Evolutionary conservation across 768 basidiomycete genomes (phyloP), one percentile per base, ranked within the genome.

Genomic region (Tulasnella sp.): DNA sequence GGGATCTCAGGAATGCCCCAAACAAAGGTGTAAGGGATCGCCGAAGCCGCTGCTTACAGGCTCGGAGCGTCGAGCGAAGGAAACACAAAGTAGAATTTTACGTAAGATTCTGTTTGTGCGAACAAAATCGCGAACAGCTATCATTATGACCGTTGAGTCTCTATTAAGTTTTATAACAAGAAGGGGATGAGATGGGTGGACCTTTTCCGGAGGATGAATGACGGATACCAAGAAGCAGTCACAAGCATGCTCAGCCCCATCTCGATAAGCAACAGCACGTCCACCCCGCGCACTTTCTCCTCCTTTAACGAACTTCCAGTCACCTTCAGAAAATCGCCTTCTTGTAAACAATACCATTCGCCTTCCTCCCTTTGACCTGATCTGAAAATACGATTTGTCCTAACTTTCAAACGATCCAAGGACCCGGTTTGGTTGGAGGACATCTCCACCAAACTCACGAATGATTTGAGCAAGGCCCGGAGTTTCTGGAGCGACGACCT

Each of bases 191-290:
- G 44, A 74, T 40, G 42, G 22, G 22, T 31, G 64, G 9, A n/a
- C 28, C 3, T 3, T 20, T 54, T 24, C 28, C 1, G 8, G 28
- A 18, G 28, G 12, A 9, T 2, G 60, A 69, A 72, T 11, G 2
- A 84, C 87, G 83, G n/a, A n/a, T 81, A 98, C 97, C 96, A 98
- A 84, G 96, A 97, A 7, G 97, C 96, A 14, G 99, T 92, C 3
- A 96, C 89, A 34, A 90, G 93, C 84, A 89, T 91, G 91, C 93
- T 96, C 54, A 98, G 84, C 2, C 93, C 93, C 0, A 93, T 92
- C 85, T 99, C 98, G 80, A 99, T 93, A 79, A 99, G 87, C 76
- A 99, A 86, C 44, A 97, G 98, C 7, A 98, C 94, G 85, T 98
- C 98, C 82, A 99, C 86, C 2, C 98, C 89, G 81, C 93, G 94